Evolutionary conservation across 306 rosid species (phyloP), one percentile per base, ranked within the genome.

Genomic region (Prunus mongolica): DNA sequence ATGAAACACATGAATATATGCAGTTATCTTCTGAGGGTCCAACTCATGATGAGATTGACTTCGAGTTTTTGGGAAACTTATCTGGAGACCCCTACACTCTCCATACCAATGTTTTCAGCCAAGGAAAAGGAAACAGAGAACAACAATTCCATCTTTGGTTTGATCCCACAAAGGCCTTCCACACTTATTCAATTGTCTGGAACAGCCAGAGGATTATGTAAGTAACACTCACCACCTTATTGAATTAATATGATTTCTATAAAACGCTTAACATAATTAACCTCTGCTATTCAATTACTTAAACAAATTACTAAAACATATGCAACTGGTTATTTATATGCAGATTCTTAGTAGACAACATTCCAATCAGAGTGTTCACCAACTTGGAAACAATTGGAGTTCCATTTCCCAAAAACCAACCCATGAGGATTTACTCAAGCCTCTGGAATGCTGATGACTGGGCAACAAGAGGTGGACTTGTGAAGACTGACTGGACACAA

Each of bases 1-100:
- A 38, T 57, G 24, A 12, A 41, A 25, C 38, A 34, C 44, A n/a
- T 32, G 51, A 13, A 8, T 25, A 2, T 15, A 0, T 75, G 79
- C 86, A 91, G 98, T 74, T 94, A 58, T 91, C 98, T 49, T 93
- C 98, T 22, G 75, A 86, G 76, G 86, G 90, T 55, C 67, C 79
- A 58, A 79, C 49, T 12, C 90, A 86, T 22, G 87, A 86, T 28
- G 90, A 84, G 77, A 83, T 83, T 49, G 90, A 84, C 22, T 86
- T 83, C 2, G 87, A 83, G 70, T 86, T 86, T 71, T 79, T 86
- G 72, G 90, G 90, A 16, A 83, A 84, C 78, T 34, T 67, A 12
- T 68, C 86, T 0, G 87, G 86, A 19, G 69, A 79, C 16, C 87
- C 90, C 18, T 86, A 86, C 73, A 84, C 80, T 41, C 82, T 86